A percentile compares a stretch with the other conserved stretches of the same genome.
Evolutionary conservation across 2,329 filamentous ascomycete genomes (phyloP).

Genomic region (Fusarium ambrosium): DNA sequence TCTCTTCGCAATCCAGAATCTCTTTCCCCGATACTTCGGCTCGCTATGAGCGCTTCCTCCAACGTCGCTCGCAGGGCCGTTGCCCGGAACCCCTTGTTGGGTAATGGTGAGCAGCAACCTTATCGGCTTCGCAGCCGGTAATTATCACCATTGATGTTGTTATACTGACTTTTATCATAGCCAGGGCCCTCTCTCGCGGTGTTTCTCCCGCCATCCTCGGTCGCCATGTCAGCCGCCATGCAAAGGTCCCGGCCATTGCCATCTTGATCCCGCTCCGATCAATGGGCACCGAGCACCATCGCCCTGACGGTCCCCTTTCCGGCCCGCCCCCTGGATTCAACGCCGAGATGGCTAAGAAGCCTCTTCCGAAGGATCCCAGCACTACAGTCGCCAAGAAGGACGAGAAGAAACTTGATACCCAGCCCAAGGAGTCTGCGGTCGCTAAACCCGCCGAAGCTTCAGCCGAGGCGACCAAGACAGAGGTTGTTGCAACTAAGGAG

Average conservation of each 20-base stretch:
- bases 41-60: slow-evolving; percentile 69
- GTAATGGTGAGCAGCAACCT: slow-evolving; percentile 57
- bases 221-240: slow-evolving; percentile 61
- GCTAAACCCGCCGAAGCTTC: slow-evolving; percentile 44
- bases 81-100: slow-evolving; percentile 65
- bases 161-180: slow-evolving; percentile 52
- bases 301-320: slow-evolving; percentile 62
- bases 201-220: slow-evolving; percentile 62
- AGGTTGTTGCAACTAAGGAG: slow-evolving; percentile 66
- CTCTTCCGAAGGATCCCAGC: slow-evolving; percentile 71
- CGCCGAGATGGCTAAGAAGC: slow-evolving; percentile 89
- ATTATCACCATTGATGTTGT: slow-evolving; percentile 9
- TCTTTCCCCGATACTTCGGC: slow-evolving; percentile 15
- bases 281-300: slow-evolving; percentile 72
- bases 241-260: slow-evolving; percentile 65
- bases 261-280: slow-evolving; percentile 69
- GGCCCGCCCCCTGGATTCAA: slow-evolving; percentile 92
- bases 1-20: slow-evolving; percentile 22
- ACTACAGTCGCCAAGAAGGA: slow-evolving; percentile 53
- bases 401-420: slow-evolving; percentile 50
- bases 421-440: slow-evolving; percentile 21
- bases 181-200: slow-evolving; percentile 62
- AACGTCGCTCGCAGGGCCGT: slow-evolving; percentile 68
- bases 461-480: slow-evolving; percentile 54
- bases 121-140: slow-evolving; percentile 2